Evolutionary conservation across 108 stramenopile genomes (phyloP), one percentile per base, ranked within the genome.

Genomic region (Asterionellopsis glacialis): DNA sequence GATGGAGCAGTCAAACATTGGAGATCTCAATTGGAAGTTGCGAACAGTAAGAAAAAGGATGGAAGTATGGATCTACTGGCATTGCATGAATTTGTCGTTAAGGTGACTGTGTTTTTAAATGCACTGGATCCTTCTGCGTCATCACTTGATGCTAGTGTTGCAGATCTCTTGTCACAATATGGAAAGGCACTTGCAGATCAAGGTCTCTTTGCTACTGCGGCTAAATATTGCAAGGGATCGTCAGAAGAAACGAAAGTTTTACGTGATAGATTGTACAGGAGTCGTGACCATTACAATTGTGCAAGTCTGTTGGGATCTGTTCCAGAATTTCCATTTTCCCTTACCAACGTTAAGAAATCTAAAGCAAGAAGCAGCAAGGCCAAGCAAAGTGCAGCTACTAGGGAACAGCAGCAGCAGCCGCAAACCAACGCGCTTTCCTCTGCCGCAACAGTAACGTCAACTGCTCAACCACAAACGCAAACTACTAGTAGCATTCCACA

Each of bases 1-100:
- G 76, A 74, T 19, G 78, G 84, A 64, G 80, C 95, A 15, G 84
- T 91, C 1, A 67, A 69, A 45, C 89, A 80, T 68, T 96, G 96
- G 96, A 87, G 75, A 49, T 56, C 76, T 41, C 84, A 93, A 45
- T 65, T 94, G 33, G 54, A 69, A 27, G 68, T 59, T 41, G 81
- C 83, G 40, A 88, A 72, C 53, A 54, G 69, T 21, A 54, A 68
- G 41, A 45, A 72, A 42, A 70, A 69, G 43, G 45, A 55, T 59
- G 73, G 82, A 11, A 48, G 49, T 11, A 59, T 67, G 21, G 80
- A 89, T 69, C 53, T 90, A 18, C n/a, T 75, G 54, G 84, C 90
- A 9, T 76, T 97, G 40, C 95, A 97, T 39, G 81, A 95, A 23
- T 96, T 95, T 57, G 88, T 94, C 40, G 83, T 94, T 56, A 96